phyloP scores from a whole-genome alignment of 305 asterid genomes.

The Fraxinus baroniana region DNA sequence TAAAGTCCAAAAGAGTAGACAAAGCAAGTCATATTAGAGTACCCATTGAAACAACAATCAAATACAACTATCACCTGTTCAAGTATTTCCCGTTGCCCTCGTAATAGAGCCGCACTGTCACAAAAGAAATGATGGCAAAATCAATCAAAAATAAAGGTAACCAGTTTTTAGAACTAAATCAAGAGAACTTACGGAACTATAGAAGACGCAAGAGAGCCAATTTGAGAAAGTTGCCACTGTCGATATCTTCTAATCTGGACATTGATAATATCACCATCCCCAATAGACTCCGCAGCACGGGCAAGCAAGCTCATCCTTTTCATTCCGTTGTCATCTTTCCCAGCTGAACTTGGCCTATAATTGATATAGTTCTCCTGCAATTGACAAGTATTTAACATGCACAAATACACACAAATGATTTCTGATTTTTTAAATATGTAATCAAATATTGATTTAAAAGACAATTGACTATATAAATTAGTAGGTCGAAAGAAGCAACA shows the following conservation, averaged over 20 bases:
- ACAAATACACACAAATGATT: background rate
- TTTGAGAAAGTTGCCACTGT: slow-evolving; percentile 96
- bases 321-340: slow-evolving; percentile 78
- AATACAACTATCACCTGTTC: slow-evolving; percentile 66
- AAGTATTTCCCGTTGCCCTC: slow-evolving; percentile 80
- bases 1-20: background rate
- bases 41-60: background rate
- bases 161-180: slow-evolving; percentile 12
- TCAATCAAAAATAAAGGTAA: slow-evolving; percentile 13
- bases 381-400: slow-evolving; percentile 17
- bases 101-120: slow-evolving; percentile 82
- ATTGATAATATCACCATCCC: slow-evolving; percentile 89
- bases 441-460: background rate
- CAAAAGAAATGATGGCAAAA: slow-evolving; percentile 26
- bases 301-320: slow-evolving; percentile 76
- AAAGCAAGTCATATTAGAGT: background rate
- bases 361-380: slow-evolving; percentile 93
- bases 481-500: background rate
- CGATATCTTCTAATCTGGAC: slow-evolving; percentile 90
- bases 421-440: background rate
- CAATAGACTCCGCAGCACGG: slow-evolving; percentile 93
- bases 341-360: slow-evolving; percentile 75
- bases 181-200: slow-evolving; percentile 77
- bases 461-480: background rate
- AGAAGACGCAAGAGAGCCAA: slow-evolving; percentile 73